These are phyloP conservation scores for Aureobasidium pullulans DNA, from an alignment of 2,329 filamentous ascomycete species.

Conservation along the genomic window DNA sequence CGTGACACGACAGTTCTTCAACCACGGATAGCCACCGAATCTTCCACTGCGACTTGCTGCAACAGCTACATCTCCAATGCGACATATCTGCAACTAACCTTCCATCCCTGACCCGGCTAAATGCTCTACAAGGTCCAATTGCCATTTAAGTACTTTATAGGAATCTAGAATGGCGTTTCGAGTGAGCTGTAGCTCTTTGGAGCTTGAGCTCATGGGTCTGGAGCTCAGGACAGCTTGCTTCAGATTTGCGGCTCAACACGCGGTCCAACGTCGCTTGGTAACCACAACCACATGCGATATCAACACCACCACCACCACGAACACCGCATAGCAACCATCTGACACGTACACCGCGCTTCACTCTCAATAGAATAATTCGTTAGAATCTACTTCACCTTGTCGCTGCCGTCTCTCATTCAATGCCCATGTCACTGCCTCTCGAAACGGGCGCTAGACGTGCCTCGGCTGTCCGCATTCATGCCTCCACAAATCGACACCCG, in stretches of 20 bases:
- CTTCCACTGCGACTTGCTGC: not conserved
- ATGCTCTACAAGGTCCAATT: not conserved
- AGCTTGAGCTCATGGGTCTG: conserved; percentile 6
- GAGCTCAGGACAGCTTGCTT: conserved; percentile 12
- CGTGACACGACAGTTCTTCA: conserved; percentile 2
- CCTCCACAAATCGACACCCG: not conserved
- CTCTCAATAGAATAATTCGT: not conserved
- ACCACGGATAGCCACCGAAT: not conserved
- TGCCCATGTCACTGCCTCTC: not conserved
- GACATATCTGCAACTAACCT: not conserved
- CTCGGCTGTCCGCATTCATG: conserved; percentile 6
- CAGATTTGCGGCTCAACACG: not conserved
- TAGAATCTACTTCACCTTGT: not conserved
- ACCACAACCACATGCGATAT: not conserved
- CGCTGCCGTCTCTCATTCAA: not conserved
- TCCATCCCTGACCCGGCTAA: not conserved
- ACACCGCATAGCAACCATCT: not conserved
- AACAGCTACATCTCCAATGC: not conserved
- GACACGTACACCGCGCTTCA: too few species aligned
- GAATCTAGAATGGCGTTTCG: not conserved
- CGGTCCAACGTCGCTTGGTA: not conserved
- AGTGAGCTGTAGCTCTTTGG: conserved; percentile 3
- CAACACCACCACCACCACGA: not conserved
- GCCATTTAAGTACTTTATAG: not conserved
- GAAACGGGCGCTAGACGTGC: conserved; percentile 1